phyloP scores from a whole-genome alignment of 2,329 filamentous ascomycete genomes.

The Xylariaceae sp. region DNA sequence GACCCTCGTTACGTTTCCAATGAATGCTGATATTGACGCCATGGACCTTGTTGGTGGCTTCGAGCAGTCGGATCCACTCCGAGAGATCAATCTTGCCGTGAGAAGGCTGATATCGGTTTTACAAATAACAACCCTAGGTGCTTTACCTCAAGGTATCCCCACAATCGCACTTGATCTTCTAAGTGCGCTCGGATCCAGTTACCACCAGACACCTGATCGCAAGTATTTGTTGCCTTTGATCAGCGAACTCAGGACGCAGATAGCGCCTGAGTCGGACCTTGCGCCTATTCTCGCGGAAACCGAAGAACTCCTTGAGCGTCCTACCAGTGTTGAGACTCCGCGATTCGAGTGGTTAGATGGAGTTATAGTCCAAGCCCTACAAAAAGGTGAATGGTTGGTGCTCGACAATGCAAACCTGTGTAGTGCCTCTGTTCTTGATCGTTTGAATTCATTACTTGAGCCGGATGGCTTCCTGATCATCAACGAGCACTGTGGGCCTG shows the following conservation, averaged over 20 bases:
- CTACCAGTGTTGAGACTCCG: constrained; percentile 62
- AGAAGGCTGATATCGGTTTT: constrained; percentile 37
- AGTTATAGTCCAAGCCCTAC: constrained; percentile 79
- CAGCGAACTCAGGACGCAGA: constrained; percentile 36
- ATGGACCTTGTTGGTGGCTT: constrained; percentile 97
- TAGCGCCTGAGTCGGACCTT: constrained; percentile 44
- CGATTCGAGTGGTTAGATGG: constrained; percentile 97
- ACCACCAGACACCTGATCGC: constrained; percentile 38
- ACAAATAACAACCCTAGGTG: constrained; percentile 45
- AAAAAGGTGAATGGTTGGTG: constrained; percentile 86
- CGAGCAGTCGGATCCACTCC: constrained; percentile 82
- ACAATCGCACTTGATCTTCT: constrained; percentile 47
- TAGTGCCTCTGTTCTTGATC: constrained; percentile 88
- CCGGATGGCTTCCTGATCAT: constrained; percentile 83
- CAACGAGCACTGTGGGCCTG: constrained; percentile 83
- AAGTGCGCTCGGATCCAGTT: constrained; percentile 43
- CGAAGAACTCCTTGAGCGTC: constrained; percentile 46
- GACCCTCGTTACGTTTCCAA: constrained; percentile 73
- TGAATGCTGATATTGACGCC: constrained; percentile 93
- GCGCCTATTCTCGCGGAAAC: constrained; percentile 45
- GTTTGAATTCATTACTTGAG: constrained; percentile 90
- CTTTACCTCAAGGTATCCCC: constrained; percentile 45
- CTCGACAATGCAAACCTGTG: constrained; percentile 97
- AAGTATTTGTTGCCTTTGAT: constrained; percentile 36
- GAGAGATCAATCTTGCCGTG: constrained; percentile 63